Evolutionary conservation across 176 grass and related monocot species (phyloP).

Genomic region (Lolium rigidum): DNA sequence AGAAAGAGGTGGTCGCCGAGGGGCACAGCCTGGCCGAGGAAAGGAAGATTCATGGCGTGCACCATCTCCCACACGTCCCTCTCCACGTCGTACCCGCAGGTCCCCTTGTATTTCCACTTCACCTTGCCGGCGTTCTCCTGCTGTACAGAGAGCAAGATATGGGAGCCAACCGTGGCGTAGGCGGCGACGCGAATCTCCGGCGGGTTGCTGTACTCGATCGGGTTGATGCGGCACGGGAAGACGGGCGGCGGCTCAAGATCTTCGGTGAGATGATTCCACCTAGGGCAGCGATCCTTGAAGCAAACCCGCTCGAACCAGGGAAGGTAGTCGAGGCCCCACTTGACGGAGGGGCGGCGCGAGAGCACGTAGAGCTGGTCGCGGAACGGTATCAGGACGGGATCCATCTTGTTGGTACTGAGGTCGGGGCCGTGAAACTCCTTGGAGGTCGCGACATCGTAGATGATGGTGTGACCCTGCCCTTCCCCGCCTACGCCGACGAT

Average conservation of each 20-base stretch:
- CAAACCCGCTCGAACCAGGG: neutral
- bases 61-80: too few relatives aligned
- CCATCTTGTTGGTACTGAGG: too few relatives aligned
- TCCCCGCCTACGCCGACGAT: neutral
- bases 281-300: too few relatives aligned
- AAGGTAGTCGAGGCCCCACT: neutral
- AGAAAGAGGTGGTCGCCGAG: neutral
- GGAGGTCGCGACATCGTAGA: neutral
- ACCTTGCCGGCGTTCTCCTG: too few relatives aligned
- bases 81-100: too few relatives aligned
- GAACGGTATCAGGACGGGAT: too few relatives aligned
- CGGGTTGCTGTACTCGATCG: neutral
- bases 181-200: neutral
- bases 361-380: too few relatives aligned
- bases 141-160: neutral
- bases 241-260: too few relatives aligned
- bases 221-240: too few relatives aligned
- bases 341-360: too few relatives aligned
- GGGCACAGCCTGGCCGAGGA: neutral
- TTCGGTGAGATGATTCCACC: too few relatives aligned
- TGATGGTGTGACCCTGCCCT: neutral
- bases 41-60: neutral
- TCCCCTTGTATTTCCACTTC: too few relatives aligned
- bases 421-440: neutral
- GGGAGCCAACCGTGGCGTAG: neutral